Conservation (phyloP, 106 monocot species). For the Allium sativum region DNA sequence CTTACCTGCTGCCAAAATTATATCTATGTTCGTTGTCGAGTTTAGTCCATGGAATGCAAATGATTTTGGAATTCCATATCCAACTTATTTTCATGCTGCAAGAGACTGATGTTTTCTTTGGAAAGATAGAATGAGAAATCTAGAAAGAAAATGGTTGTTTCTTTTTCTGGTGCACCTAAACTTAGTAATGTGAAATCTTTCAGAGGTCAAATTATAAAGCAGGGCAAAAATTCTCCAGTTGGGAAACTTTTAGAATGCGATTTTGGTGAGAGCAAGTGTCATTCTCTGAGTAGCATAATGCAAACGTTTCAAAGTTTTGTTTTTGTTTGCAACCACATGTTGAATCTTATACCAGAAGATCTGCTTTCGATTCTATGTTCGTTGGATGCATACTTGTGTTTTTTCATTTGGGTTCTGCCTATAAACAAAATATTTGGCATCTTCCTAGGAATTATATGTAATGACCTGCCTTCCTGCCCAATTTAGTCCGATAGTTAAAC, state of each 20-base stretch:
- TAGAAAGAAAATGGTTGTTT: slow-evolving; percentile 48
- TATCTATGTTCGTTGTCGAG: slow-evolving; percentile 66
- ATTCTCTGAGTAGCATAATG: slow-evolving; percentile 56
- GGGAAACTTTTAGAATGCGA: slow-evolving; percentile 72
- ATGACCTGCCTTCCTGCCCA: slow-evolving; percentile 73
- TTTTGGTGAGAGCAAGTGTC: slow-evolving; percentile 73
- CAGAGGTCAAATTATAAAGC: slow-evolving; percentile 55
- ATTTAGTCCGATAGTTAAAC: too few species aligned
- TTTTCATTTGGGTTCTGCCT: slow-evolving; percentile 79
- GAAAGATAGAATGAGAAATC: slow-evolving; percentile 38
- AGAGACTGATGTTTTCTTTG: slow-evolving; percentile 25
- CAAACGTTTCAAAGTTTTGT: slow-evolving; percentile 80
- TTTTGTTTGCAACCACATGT: slow-evolving; percentile 91
- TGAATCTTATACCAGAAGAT: slow-evolving; percentile 75
- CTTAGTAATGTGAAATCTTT: slow-evolving; percentile 28
- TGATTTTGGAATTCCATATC: slow-evolving; percentile 55
- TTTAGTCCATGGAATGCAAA: slow-evolving; percentile 60
- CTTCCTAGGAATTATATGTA: slow-evolving; percentile 53
- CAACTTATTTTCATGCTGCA: slow-evolving; percentile 61
- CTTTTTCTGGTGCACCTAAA: slow-evolving; percentile 51
- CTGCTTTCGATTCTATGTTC: slow-evolving; percentile 81
- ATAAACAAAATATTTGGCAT: slow-evolving; percentile 82
- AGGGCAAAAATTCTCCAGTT: slow-evolving; percentile 36
- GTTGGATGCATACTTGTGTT: slow-evolving; percentile 95
- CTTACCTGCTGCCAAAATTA: slow-evolving; percentile 64